phyloP scores from a whole-genome alignment of 2,329 filamentous ascomycete genomes.

The Falciphora oryzae region DNA sequence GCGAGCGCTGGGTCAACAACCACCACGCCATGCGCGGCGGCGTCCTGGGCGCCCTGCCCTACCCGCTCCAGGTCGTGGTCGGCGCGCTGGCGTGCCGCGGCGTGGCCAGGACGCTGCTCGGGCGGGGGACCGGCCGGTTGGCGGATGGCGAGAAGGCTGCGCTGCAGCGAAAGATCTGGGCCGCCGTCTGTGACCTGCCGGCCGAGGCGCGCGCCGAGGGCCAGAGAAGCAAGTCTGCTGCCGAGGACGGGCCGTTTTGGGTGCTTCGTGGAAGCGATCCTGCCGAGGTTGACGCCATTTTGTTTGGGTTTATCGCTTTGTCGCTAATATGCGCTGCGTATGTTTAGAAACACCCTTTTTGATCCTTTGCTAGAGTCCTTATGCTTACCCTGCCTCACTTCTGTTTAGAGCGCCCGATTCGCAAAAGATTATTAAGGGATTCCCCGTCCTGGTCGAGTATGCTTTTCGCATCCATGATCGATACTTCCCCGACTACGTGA shows the following conservation, averaged over 20 bases:
- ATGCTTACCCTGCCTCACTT: slow-evolving; percentile 10
- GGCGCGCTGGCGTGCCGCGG: slow-evolving; percentile 43
- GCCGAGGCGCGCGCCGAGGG: slow-evolving; percentile 11
- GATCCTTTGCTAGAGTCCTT: neutral
- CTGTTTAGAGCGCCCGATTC: slow-evolving; percentile 39
- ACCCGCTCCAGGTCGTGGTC: slow-evolving; percentile 43
- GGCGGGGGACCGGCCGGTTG: slow-evolving; percentile 50
- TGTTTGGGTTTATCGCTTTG: slow-evolving; percentile 55
- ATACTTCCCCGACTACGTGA: slow-evolving; percentile 54
- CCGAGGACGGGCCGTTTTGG: slow-evolving; percentile 44
- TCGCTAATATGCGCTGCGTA: slow-evolving; percentile 47
- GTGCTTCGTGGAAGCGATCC: slow-evolving; percentile 45
- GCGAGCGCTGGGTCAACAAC: slow-evolving; percentile 54
- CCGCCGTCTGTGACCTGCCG: slow-evolving; percentile 40
- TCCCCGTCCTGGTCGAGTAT: slow-evolving; percentile 48
- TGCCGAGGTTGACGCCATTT: slow-evolving; percentile 49
- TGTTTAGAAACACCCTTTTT: slow-evolving; percentile 29
- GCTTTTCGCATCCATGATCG: slow-evolving; percentile 46
- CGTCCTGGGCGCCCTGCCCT: slow-evolving; percentile 43
- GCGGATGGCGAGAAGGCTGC: slow-evolving; percentile 40
- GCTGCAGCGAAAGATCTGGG: slow-evolving; percentile 48
- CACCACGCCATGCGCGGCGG: slow-evolving; percentile 52
- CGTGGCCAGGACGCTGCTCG: slow-evolving; percentile 38
- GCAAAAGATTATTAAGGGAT: slow-evolving; percentile 35
- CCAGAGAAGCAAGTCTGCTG: slow-evolving; percentile 20